Evolutionary conservation across 306 rosid species (phyloP).

Genomic region (Lotus japonicus): DNA sequence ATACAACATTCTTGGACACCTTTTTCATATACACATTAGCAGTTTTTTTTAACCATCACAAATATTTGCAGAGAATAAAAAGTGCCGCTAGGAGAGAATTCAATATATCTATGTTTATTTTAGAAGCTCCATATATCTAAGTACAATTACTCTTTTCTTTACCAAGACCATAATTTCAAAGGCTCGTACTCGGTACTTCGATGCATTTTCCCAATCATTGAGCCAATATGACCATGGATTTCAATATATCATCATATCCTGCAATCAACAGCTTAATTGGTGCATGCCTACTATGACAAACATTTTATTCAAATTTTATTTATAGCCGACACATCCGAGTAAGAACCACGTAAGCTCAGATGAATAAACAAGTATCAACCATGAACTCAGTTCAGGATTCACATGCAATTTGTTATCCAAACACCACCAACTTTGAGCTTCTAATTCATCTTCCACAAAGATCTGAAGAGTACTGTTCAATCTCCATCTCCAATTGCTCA

Average conservation of each 20-base stretch:
- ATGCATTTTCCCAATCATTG: conserved; percentile 2
- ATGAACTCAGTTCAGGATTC: not conserved
- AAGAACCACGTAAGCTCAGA: conserved; percentile 23
- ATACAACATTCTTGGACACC: too few relatives aligned
- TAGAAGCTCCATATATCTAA: too few relatives aligned
- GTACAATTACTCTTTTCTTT: too few relatives aligned
- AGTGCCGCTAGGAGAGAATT: too few relatives aligned
- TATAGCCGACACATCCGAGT: conserved; percentile 7
- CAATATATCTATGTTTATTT: too few relatives aligned
- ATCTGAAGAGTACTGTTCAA: not conserved
- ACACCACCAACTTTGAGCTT: not conserved
- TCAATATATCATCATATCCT: not conserved
- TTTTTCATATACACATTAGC: too few relatives aligned
- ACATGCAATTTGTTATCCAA: not conserved
- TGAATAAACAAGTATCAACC: conserved; percentile 7
- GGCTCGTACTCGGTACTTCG: not conserved
- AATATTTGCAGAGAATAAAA: too few relatives aligned
- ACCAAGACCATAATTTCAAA: too few relatives aligned
- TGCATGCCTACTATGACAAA: conserved; percentile 3
- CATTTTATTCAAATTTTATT: not conserved
- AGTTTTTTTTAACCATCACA: too few relatives aligned
- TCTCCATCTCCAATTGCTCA: conserved; percentile 3
- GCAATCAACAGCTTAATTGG: conserved; percentile 6
- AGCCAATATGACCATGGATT: not conserved
- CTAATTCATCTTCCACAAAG: not conserved